Evolutionary conservation across 768 basidiomycete genomes (phyloP).

Genomic region (Dacryopinax spathularia): DNA sequence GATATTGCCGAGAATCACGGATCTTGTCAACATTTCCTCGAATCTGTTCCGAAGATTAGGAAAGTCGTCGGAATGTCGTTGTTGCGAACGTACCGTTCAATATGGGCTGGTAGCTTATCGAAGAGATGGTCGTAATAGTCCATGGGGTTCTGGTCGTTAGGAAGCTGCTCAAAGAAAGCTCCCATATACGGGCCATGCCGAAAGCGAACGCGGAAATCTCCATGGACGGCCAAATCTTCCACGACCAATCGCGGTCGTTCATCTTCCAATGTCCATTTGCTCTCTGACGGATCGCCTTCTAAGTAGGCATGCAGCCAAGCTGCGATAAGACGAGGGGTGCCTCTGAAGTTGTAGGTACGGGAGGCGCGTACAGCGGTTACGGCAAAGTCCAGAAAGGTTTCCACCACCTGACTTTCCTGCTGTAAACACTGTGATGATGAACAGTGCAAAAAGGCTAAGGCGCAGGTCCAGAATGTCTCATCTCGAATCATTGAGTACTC

Average conservation of each 20-base stretch:
- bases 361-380: neutral
- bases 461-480: neutral
- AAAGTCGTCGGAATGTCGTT: slow-evolving; percentile 64
- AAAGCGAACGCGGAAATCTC: neutral
- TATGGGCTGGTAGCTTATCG: neutral
- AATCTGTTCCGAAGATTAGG: slow-evolving; percentile 57
- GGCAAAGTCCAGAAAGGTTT: neutral
- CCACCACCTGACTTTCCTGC: neutral
- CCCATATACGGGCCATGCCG: neutral
- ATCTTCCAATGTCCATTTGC: neutral
- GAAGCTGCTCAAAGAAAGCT: neutral
- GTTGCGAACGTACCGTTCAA: slow-evolving; percentile 30
- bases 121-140: neutral
- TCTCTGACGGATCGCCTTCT: neutral
- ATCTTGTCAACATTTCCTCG: slow-evolving; percentile 61
- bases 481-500: neutral
- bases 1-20: slow-evolving; percentile 57
- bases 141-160: neutral
- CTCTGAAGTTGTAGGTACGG: neutral
- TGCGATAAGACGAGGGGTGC: neutral
- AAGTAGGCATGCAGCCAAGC: neutral
- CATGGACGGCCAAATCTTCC: neutral
- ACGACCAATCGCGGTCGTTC: neutral
- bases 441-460: neutral
- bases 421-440: neutral